Conservation (phyloP, 2,329 filamentous ascomycete species). For the Blastomyces percursus region DNA sequence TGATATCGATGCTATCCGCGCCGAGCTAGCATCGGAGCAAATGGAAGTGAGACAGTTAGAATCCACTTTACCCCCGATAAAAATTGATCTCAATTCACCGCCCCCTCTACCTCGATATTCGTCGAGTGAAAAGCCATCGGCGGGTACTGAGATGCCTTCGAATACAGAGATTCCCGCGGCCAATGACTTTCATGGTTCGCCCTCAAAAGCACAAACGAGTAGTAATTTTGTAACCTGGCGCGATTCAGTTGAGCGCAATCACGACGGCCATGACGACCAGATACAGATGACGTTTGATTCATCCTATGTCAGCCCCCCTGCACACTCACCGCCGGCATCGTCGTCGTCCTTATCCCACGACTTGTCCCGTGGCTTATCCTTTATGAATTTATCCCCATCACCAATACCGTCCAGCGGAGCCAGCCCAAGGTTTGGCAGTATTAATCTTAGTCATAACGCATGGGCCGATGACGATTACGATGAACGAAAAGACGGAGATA, state of each 20-base stretch:
- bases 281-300: slow-evolving; percentile 64
- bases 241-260: neutral
- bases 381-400: slow-evolving; percentile 13
- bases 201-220: neutral
- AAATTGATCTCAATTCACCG: slow-evolving; percentile 47
- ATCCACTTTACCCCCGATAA: slow-evolving; percentile 83
- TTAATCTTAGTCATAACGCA: slow-evolving; percentile 39
- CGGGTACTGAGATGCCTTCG: neutral
- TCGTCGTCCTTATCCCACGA: neutral
- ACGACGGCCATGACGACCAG: slow-evolving; percentile 20
- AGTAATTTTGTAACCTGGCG: neutral
- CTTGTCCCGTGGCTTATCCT: neutral
- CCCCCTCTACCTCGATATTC: slow-evolving; percentile 13
- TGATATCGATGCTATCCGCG: slow-evolving; percentile 86
- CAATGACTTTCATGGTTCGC: neutral
- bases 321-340: neutral
- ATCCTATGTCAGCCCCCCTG: slow-evolving; percentile 38
- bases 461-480: slow-evolving; percentile 63
- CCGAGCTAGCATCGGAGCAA: slow-evolving; percentile 65
- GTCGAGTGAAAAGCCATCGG: neutral
- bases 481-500: slow-evolving; percentile 62
- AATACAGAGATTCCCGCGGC: neutral
- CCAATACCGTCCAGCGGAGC: slow-evolving; percentile 46
- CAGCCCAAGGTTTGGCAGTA: slow-evolving; percentile 5
- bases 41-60: slow-evolving; percentile 68